phyloP scores from a whole-genome alignment of 2,329 filamentous ascomycete species.

The Lachnellula suecica region DNA sequence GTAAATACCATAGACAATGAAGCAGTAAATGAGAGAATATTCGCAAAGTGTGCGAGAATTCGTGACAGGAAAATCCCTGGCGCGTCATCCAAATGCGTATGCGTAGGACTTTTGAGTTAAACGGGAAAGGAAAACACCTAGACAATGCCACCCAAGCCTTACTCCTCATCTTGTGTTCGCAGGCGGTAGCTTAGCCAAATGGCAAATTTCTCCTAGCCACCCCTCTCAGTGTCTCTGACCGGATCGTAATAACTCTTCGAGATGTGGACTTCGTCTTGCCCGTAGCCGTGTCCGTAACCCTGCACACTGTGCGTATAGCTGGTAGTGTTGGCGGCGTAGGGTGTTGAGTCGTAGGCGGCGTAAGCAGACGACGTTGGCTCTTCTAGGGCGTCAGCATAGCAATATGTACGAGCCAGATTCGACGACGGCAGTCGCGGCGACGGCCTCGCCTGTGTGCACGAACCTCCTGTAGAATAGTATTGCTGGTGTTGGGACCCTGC shows the following conservation, averaged over 20 bases:
- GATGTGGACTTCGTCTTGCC: not conserved
- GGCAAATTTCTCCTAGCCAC: too few relatives aligned
- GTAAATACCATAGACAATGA: too few relatives aligned
- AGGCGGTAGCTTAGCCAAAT: too few relatives aligned
- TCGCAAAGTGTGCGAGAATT: too few relatives aligned
- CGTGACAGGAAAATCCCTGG: too few relatives aligned
- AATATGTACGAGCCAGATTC: not conserved
- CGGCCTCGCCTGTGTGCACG: not conserved
- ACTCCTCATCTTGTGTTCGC: too few relatives aligned
- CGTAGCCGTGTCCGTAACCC: not conserved
- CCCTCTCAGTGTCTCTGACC: not conserved
- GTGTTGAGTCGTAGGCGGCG: not conserved
- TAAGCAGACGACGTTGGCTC: not conserved
- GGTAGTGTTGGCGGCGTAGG: not conserved
- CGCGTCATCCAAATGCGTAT: too few relatives aligned
- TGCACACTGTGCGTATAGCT: not conserved
- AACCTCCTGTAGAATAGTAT: not conserved
- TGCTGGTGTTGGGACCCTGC: not conserved
- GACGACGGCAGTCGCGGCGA: not conserved
- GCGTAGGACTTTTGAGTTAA: too few relatives aligned
- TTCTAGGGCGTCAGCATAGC: not conserved
- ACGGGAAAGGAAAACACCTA: too few relatives aligned
- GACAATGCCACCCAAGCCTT: too few relatives aligned
- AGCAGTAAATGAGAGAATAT: too few relatives aligned
- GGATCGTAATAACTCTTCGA: constrained; percentile 9